Evolutionary conservation across 2,329 filamentous ascomycete genomes (phyloP).

Genomic region (Alternaria sp.): DNA sequence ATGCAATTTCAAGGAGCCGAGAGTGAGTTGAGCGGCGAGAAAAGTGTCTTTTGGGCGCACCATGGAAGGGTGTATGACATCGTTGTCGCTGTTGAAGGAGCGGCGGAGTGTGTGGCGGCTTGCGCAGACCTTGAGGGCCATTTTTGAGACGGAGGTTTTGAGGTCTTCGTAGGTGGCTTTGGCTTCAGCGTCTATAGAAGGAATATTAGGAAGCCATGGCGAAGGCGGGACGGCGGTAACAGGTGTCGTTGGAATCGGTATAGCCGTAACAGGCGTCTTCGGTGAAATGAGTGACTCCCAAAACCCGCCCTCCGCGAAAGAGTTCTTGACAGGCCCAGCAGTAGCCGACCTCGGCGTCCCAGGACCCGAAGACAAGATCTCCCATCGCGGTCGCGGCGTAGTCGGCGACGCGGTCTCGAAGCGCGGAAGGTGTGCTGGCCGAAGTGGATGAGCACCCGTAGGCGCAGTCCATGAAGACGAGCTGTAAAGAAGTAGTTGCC

Average conservation of each 20-base stretch:
- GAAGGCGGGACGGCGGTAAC: neutral
- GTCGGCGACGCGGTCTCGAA: neutral
- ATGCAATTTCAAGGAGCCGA: neutral
- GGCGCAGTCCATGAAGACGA: slow-evolving; percentile 8
- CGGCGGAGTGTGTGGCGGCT: slow-evolving; percentile 4
- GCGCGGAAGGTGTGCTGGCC: slow-evolving; percentile 2
- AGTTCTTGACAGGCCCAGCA: slow-evolving; percentile 15
- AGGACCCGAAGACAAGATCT: slow-evolving; percentile 12
- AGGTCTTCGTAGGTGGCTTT: slow-evolving; percentile 8
- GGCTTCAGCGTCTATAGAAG: neutral
- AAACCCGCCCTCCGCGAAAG: slow-evolving; percentile 24
- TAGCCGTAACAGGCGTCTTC: neutral
- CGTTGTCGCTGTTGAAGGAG: neutral
- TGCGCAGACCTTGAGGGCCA: slow-evolving; percentile 15
- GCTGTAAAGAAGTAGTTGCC: neutral
- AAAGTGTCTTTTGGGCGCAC: slow-evolving; percentile 6
- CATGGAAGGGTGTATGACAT: slow-evolving; percentile 14
- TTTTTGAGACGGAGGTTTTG: neutral
- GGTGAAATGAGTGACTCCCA: slow-evolving; percentile 18
- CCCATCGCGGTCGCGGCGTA: slow-evolving; percentile 26
- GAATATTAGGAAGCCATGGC: neutral
- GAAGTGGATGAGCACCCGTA: slow-evolving; percentile 3
- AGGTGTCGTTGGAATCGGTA: neutral
- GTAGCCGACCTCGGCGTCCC: slow-evolving; percentile 21
- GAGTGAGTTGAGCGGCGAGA: neutral